These are phyloP conservation scores for Trichophyton benhamiae DNA, from an alignment of 2,329 filamentous ascomycete genomes.

Conservation along the genomic window DNA sequence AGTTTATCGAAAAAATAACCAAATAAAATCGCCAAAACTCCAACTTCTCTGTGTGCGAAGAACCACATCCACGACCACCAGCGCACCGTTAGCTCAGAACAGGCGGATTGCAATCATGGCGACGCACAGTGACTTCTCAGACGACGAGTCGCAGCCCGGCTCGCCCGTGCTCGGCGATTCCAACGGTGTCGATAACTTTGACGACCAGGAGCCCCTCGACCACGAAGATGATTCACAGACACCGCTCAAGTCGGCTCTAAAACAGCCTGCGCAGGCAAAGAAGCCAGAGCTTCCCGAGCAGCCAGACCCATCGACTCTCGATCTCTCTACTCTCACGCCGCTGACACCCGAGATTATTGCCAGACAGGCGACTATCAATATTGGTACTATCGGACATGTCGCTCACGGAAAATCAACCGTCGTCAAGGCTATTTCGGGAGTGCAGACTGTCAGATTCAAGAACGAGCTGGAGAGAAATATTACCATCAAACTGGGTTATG, in stretches of 20 bases:
- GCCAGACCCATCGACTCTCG: constrained; percentile 80
- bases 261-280: constrained; percentile 54
- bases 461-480: constrained; percentile 99
- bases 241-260: constrained; percentile 70
- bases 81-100: not conserved
- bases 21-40: not conserved
- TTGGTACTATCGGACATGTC: constrained; percentile 96
- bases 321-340: constrained; percentile 67
- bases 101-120: constrained; percentile 34
- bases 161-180: constrained; percentile 39
- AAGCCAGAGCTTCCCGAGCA: constrained; percentile 68
- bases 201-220: constrained; percentile 58
- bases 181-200: constrained; percentile 49
- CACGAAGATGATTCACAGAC: constrained; percentile 44
- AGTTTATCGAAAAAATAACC: not conserved
- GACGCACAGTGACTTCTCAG: constrained; percentile 44
- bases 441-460: constrained; percentile 99
- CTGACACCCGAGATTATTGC: constrained; percentile 95
- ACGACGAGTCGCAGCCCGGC: constrained; percentile 43
- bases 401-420: constrained; percentile 98
- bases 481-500: constrained; percentile 98
- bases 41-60: not conserved
- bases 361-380: constrained; percentile 96
- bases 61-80: not conserved
- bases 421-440: constrained; percentile 96